A percentile compares a stretch with the other conserved stretches of the same genome.
These are phyloP conservation scores for Pseudogymnoascus sp. DNA, from an alignment of 2,329 filamentous ascomycete genomes.

Conservation along the genomic window DNA sequence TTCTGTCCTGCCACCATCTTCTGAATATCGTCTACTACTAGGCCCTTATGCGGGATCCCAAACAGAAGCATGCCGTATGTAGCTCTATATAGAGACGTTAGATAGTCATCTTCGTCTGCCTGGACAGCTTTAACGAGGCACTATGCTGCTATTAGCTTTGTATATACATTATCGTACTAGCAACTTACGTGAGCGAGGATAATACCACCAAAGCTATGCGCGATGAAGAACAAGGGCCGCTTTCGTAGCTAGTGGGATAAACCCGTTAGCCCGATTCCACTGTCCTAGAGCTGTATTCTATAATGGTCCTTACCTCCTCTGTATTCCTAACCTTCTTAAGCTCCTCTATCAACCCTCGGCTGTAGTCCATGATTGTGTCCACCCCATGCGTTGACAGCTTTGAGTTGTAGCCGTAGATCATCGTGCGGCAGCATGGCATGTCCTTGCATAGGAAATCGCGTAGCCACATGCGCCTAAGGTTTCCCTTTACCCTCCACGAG, in stretches of 20 bases:
- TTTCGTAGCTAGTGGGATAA: slow-evolving; percentile 18
- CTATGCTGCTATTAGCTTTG: background rate
- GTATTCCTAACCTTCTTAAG: slow-evolving; percentile 22
- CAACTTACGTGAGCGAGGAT: slow-evolving; percentile 33
- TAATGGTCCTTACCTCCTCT: slow-evolving; percentile 15
- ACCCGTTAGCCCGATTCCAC: slow-evolving; percentile 7
- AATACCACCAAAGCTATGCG: slow-evolving; percentile 35
- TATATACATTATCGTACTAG: background rate
- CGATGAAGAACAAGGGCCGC: slow-evolving; percentile 35
- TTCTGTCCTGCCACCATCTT: slow-evolving; percentile 14
- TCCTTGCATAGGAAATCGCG: slow-evolving; percentile 27
- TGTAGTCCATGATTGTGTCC: slow-evolving; percentile 15
- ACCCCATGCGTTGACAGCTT: slow-evolving; percentile 24
- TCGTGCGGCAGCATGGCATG: slow-evolving; percentile 24
- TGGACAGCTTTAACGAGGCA: slow-evolving; percentile 26
- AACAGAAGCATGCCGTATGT: slow-evolving; percentile 34
- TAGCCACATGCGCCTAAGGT: slow-evolving; percentile 25
- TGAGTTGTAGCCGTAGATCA: slow-evolving; percentile 32
- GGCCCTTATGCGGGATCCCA: slow-evolving; percentile 30
- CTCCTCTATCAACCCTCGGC: slow-evolving; percentile 17
- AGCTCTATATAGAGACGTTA: slow-evolving; percentile 27
- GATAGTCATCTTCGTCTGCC: slow-evolving; percentile 17
- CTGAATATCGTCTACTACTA: slow-evolving; percentile 22
- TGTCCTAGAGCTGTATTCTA: background rate
- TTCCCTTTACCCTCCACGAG: slow-evolving; percentile 25